Base-by-base conservation (phyloP, 192 early-diverging fungal species). In the Backusella australiensis region DNA sequence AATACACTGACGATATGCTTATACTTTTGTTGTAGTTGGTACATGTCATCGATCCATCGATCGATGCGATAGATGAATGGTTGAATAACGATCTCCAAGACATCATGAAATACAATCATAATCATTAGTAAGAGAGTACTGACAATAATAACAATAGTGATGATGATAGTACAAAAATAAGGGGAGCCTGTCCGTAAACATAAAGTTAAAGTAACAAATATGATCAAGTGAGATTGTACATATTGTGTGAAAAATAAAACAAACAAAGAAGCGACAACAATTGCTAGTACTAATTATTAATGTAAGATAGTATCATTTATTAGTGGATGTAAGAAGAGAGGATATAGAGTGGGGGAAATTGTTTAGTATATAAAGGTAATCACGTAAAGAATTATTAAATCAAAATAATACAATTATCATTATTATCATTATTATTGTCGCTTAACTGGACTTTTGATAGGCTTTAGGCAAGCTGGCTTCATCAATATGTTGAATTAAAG, bases 401-500 rank as follows among this genome's bases (percentile, higher is more conserved):
- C 15, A 59, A 73, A 19, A 59, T 59, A 34, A 49, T 59, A 36
- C 15, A 32, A 6, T 35, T 53, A n/a, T 53, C 52, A 11, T 46
- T 15, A 14, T n/a, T 71, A 29, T 72, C 34, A 29, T 32, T 29
- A 5, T 21, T 53, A 52, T 53, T 7, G 21, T 72, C 11, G 12
- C 23, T 52, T 63, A 8, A n/a, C 9, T 73, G 34, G 72, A 69
- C 53, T 73, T 71, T 41, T 67, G 69, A 73, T 82, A 82, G 14
- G 59, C 41, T 21, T 23, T 34, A 34, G 81, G 81, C 35, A 82
- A 49, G 36, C 79, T 59, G 17, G 67, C 46, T 29, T 79, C 70
- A 49, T 59, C 53, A 53, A 82, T 80, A 21, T 29, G 59, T 11
- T 65, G 49, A 15, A 32, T 53, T 65, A 82, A 38, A 8, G 35